Conservation (phyloP, 164 flowering plant species). For the Tetracentron sinense region DNA sequence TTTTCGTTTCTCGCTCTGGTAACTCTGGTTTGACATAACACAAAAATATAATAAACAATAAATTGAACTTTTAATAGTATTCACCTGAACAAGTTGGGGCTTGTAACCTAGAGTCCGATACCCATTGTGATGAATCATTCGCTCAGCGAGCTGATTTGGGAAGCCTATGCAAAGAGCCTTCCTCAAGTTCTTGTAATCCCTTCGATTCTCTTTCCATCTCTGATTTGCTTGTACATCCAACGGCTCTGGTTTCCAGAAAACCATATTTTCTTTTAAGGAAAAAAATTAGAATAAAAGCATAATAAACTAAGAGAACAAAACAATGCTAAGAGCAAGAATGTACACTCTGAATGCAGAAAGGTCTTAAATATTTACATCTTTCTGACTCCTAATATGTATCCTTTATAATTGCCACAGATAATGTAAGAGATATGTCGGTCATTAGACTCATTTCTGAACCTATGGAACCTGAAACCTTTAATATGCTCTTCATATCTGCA, state of each 20-base stretch:
- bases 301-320: no score
- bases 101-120: conserved; percentile 73
- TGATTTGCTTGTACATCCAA: conserved; percentile 56
- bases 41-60: neutral
- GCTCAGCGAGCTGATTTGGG: conserved; percentile 91
- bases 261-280: neutral
- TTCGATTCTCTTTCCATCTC: conserved; percentile 38
- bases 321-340: neutral
- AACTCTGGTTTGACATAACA: neutral
- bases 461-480: no score
- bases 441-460: no score
- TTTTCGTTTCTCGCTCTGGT: no score
- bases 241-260: conserved; percentile 40
- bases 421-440: no score
- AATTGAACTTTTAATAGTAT: neutral
- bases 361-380: no score
- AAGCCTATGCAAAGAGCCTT: conserved; percentile 77
- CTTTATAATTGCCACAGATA: no score
- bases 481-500: no score
- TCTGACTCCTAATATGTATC: no score
- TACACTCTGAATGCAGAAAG: no score
- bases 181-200: conserved; percentile 65
- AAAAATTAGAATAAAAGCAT: no score
- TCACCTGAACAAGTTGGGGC: conserved; percentile 86
- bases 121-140: conserved; percentile 92